Evolutionary conservation across 352 stramenopile species (phyloP).

Genomic region (Halophytophthora polymorphica): DNA sequence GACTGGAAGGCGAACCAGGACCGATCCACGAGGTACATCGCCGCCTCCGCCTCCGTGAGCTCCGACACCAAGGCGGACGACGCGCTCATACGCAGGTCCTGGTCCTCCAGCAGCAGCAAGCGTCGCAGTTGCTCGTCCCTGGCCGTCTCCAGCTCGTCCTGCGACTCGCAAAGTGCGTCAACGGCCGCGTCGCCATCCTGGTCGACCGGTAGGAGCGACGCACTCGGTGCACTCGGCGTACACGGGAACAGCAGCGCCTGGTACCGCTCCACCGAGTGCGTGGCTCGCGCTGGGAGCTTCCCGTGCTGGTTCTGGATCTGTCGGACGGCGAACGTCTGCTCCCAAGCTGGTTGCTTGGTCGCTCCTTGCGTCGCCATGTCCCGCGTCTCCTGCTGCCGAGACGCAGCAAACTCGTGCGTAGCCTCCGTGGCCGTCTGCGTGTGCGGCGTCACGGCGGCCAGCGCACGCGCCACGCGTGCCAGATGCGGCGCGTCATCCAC

Average conservation of each 20-base stretch:
- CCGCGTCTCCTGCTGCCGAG: no score
- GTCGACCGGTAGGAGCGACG: slow-evolving; percentile 6
- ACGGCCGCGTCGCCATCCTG: slow-evolving; percentile 4
- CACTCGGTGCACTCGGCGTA: slow-evolving; percentile 2
- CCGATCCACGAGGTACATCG: background rate
- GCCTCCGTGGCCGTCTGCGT: slow-evolving; percentile 10
- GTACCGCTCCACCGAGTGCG: slow-evolving; percentile 6
- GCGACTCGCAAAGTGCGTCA: background rate
- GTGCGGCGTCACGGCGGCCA: slow-evolving; percentile 25
- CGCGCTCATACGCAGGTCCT: background rate
- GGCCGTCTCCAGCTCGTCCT: background rate
- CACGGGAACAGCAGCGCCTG: slow-evolving; percentile 17
- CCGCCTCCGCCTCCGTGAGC: background rate
- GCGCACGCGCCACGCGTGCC: slow-evolving; percentile 25
- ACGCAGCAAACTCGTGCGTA: no score
- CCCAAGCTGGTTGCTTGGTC: slow-evolving; percentile 14
- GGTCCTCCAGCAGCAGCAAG: background rate
- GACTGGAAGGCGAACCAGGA: slow-evolving; percentile 32
- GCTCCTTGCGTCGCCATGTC: no score
- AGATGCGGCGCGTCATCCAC: slow-evolving; percentile 40
- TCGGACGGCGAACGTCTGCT: slow-evolving; percentile 20
- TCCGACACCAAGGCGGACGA: background rate
- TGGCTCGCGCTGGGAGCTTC: slow-evolving; percentile 1
- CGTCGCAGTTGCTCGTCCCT: background rate
- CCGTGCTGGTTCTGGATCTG: slow-evolving; percentile 29